phyloP scores from a whole-genome alignment of 1,284 basidiomycete genomes.

The Apiotrichum gracile region DNA sequence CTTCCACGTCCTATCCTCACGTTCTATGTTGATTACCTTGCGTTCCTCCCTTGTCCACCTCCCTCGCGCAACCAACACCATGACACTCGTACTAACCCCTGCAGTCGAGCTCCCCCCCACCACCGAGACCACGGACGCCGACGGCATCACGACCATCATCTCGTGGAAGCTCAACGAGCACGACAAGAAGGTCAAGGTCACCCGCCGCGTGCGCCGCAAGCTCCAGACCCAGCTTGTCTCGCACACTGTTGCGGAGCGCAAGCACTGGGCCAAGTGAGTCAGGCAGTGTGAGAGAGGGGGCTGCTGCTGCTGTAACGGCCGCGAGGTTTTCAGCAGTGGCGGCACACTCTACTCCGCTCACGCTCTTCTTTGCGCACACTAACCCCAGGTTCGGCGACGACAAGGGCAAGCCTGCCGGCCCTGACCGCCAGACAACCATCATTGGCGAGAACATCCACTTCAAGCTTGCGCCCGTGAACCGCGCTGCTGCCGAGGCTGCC shows the following conservation, averaged over 20 bases:
- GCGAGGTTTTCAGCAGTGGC: background rate
- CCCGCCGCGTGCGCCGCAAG: conserved; percentile 76
- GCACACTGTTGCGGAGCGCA: conserved; percentile 85
- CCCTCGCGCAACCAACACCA: too few species aligned
- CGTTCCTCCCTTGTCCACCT: too few species aligned
- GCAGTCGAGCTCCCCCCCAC: conserved; percentile 33
- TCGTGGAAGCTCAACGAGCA: conserved; percentile 85
- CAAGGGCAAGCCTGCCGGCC: conserved; percentile 79
- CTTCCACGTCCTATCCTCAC: too few species aligned
- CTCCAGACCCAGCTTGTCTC: conserved; percentile 90
- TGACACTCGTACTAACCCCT: background rate
- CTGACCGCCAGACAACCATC: conserved; percentile 90
- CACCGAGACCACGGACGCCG: conserved; percentile 70
- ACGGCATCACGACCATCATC: conserved; percentile 78
- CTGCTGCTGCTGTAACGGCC: too few species aligned
- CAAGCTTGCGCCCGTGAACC: conserved; percentile 72
- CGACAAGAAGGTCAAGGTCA: conserved; percentile 89
- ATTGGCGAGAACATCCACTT: conserved; percentile 86
- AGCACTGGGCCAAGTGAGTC: conserved; percentile 73
- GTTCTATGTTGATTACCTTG: too few species aligned
- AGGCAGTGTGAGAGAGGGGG: too few species aligned
- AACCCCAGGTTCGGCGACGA: conserved; percentile 73
- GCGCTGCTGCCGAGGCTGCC: conserved; percentile 57
- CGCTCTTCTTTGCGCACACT: background rate
- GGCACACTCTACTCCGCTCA: background rate